Evolutionary conservation across 2,329 filamentous ascomycete genomes (phyloP).

Genomic region (Elsinoe batatas): DNA sequence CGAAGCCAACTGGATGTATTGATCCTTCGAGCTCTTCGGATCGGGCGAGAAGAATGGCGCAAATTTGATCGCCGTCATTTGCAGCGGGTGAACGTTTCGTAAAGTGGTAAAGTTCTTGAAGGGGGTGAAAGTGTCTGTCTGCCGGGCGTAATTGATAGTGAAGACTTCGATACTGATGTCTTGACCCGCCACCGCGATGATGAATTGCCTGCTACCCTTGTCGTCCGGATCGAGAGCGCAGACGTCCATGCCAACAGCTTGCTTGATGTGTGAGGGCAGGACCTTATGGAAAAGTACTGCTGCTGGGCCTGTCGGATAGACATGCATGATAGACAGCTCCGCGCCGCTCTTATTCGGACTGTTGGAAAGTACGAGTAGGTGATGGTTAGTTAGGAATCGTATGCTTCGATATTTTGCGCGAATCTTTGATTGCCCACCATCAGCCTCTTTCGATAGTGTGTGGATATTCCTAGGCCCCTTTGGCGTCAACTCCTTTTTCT

Average conservation of each 20-base stretch:
- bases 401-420: slow-evolving; percentile 46
- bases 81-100: slow-evolving; percentile 45
- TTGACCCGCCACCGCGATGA: slow-evolving; percentile 69
- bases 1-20: slow-evolving; percentile 67
- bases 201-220: slow-evolving; percentile 61
- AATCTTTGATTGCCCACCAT: slow-evolving; percentile 19
- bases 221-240: slow-evolving; percentile 52
- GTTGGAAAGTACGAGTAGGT: slow-evolving; percentile 48
- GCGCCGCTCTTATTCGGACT: slow-evolving; percentile 44
- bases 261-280: slow-evolving; percentile 59
- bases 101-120: slow-evolving; percentile 44
- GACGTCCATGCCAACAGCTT: slow-evolving; percentile 69
- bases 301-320: slow-evolving; percentile 49
- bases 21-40: slow-evolving; percentile 24
- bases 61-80: slow-evolving; percentile 47
- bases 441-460: slow-evolving; percentile 30
- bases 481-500: slow-evolving; percentile 28
- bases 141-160: slow-evolving; percentile 61
- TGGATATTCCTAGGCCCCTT: slow-evolving; percentile 36
- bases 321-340: slow-evolving; percentile 46
- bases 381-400: slow-evolving; percentile 45
- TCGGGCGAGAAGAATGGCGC: slow-evolving; percentile 36
- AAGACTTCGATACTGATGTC: slow-evolving; percentile 70
- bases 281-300: slow-evolving; percentile 43
- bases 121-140: slow-evolving; percentile 35